Percentiles rank a stretch among this genome's conserved stretches.
These are phyloP conservation scores for Syncephalis plumigaleata DNA, from an alignment of 371 early-diverging fungal species.

Conservation along the genomic window DNA sequence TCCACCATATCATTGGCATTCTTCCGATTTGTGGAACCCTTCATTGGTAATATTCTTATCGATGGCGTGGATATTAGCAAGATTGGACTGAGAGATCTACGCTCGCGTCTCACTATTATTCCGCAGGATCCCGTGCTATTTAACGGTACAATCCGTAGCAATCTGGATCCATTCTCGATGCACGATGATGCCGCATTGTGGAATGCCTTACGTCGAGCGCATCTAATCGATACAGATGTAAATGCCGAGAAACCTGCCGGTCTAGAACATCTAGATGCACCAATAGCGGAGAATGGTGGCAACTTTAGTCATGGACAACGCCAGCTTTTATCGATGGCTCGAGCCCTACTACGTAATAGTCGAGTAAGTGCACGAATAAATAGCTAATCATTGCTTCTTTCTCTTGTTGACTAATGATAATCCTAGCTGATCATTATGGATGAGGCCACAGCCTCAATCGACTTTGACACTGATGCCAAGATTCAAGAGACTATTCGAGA, in stretches of 20 bases:
- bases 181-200: slow-evolving; percentile 55
- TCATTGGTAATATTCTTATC: slow-evolving; percentile 34
- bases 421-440: slow-evolving; percentile 46
- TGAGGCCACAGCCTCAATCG: slow-evolving; percentile 68
- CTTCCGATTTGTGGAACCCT: slow-evolving; percentile 53
- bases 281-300: slow-evolving; percentile 49
- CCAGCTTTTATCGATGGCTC: slow-evolving; percentile 63
- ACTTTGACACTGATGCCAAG: slow-evolving; percentile 37
- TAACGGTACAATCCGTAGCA: slow-evolving; percentile 48
- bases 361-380: not conserved
- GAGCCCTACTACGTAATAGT: slow-evolving; percentile 42
- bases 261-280: slow-evolving; percentile 17
- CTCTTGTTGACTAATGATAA: not conserved
- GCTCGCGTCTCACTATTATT: slow-evolving; percentile 33
- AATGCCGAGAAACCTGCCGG: slow-evolving; percentile 19
- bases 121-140: slow-evolving; percentile 31
- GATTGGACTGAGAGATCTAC: slow-evolving; percentile 39
- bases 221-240: slow-evolving; percentile 25
- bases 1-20: slow-evolving; percentile 42
- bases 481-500: slow-evolving; percentile 50
- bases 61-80: slow-evolving; percentile 49
- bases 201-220: slow-evolving; percentile 41
- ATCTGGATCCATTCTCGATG: slow-evolving; percentile 55
- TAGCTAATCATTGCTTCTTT: not conserved
- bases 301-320: slow-evolving; percentile 8